A percentile compares a stretch with the other conserved stretches of the same genome.
Conservation (phyloP, 1,284 basidiomycete genomes). For the Moniliophthora roreri region DNA sequence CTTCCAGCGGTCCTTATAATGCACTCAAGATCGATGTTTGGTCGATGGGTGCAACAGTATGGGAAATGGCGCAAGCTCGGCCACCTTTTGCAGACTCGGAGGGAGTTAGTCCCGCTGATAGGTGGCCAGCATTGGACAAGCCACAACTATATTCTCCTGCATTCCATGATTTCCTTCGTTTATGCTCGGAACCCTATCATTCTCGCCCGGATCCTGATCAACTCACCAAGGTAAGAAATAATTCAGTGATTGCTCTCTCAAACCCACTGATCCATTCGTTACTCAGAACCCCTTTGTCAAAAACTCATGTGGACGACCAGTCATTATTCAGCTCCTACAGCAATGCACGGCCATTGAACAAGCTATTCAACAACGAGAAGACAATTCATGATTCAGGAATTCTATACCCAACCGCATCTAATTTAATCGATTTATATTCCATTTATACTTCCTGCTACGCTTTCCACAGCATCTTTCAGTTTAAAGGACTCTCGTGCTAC, state of each 20-base stretch:
- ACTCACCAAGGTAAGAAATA: constrained; percentile 55
- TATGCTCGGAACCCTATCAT: constrained; percentile 61
- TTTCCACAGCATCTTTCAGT: constrained; percentile 68
- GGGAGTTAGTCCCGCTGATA: constrained; percentile 43
- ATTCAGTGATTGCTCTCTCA: constrained; percentile 1
- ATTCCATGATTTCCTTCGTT: constrained; percentile 71
- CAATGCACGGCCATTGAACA: constrained; percentile 71
- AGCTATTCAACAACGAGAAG: constrained; percentile 35
- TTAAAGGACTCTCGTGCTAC: constrained; percentile 67
- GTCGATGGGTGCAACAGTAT: constrained; percentile 79
- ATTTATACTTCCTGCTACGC: constrained; percentile 64
- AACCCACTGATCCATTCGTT: constrained; percentile 2
- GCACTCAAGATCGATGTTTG: constrained; percentile 76
- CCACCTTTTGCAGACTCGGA: constrained; percentile 70
- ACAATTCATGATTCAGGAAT: constrained; percentile 21
- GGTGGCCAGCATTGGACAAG: constrained; percentile 62
- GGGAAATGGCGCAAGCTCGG: constrained; percentile 74
- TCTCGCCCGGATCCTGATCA: constrained; percentile 58
- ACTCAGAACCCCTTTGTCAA: constrained; percentile 60
- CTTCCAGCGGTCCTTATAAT: constrained; percentile 61
- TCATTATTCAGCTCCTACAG: constrained; percentile 62
- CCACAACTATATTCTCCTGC: constrained; percentile 63
- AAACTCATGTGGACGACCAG: constrained; percentile 64
- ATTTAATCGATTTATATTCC: constrained; percentile 34
- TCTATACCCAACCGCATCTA: constrained; percentile 3